phyloP scores from a whole-genome alignment of 164 flowering plant genomes.

The Santalum album region DNA sequence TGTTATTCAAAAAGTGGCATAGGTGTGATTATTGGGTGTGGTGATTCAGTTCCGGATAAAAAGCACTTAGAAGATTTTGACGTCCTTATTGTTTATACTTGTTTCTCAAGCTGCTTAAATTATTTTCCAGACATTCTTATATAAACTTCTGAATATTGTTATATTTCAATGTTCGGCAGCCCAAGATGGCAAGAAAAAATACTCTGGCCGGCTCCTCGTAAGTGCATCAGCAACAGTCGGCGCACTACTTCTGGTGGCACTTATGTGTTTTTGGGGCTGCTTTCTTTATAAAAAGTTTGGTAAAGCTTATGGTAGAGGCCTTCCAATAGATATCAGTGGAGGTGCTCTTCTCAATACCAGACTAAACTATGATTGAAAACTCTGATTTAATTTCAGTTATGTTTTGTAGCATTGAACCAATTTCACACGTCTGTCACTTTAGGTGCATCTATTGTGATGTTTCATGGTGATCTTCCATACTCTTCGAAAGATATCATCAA shows the following conservation, averaged over 20 bases:
- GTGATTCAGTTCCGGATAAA: too few relatives aligned
- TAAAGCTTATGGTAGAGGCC: constrained; percentile 53
- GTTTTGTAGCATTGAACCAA: background rate
- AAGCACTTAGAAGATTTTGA: too few relatives aligned
- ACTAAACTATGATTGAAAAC: background rate
- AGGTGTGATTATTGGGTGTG: too few relatives aligned
- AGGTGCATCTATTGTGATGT: constrained; percentile 98
- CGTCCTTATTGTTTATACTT: too few relatives aligned
- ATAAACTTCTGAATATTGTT: background rate
- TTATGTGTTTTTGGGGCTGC: constrained; percentile 99
- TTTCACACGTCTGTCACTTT: constrained; percentile 21
- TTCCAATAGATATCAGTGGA: constrained; percentile 84
- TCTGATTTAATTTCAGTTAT: background rate
- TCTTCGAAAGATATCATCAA: constrained; percentile 89
- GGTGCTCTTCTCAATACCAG: constrained; percentile 26
- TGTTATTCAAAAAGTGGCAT: too few relatives aligned
- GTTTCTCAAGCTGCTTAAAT: background rate
- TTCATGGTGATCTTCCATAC: constrained; percentile 96
- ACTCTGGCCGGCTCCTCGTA: constrained; percentile 70
- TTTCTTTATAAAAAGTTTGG: constrained; percentile 84
- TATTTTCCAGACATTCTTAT: background rate
- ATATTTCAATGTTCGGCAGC: constrained; percentile 9
- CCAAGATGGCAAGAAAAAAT: constrained; percentile 41
- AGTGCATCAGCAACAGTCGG: constrained; percentile 96
- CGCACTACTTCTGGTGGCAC: constrained; percentile 88